Base-by-base conservation (phyloP, 352 stramenopile species). In the Halophytophthora batemanensis region DNA sequence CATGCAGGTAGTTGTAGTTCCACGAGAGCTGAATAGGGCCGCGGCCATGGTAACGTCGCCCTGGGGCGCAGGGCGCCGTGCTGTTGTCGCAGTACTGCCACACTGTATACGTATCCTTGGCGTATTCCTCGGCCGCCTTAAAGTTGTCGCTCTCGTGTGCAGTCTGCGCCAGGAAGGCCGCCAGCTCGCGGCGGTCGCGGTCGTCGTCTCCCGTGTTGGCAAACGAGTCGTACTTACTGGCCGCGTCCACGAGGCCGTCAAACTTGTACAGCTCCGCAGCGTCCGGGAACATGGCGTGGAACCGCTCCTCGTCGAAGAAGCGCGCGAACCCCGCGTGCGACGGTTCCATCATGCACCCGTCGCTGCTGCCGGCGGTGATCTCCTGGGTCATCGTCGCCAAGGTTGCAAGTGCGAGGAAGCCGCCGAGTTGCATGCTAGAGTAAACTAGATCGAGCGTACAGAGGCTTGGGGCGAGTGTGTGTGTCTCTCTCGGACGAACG, bases 1-100 rank as follows among this genome's bases (percentile, higher is more conserved):
- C 66, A 22, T 62, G 50, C 25, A 64, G 67, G 56, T 82, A 82
- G 43, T 82, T 82, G 59, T 79, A 78, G 57, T 79, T 82, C 71
- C 71, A 82, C 15, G 61, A 70, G 28, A 82, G 54, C 53, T 74
- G 62, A 46, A 82, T 79, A 13, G 71, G 59, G 12, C 71, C 71
- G n/a, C 71, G 71, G n/a, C 68, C 71, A 22, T 81, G 64, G 52
- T 82, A 78, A 17, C 68, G 67, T n/a, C 59, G 58, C 11, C 65
- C 71, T 6, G 58, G 25, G 17, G 53, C 56, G 29, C 71, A 82
- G 13, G 65, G 36, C 37, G 60, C 61, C 2, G 53, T 61, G 11
- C 50, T 69, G 44, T 63, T 59, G 50, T 82, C 66, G 34, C 71
- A 82, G 56, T 79, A 79, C 52, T 77, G 63, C 41, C 49, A 63